Base-by-base conservation (phyloP, 306 rosid genomes). In the Styphnolobium japonicum region DNA sequence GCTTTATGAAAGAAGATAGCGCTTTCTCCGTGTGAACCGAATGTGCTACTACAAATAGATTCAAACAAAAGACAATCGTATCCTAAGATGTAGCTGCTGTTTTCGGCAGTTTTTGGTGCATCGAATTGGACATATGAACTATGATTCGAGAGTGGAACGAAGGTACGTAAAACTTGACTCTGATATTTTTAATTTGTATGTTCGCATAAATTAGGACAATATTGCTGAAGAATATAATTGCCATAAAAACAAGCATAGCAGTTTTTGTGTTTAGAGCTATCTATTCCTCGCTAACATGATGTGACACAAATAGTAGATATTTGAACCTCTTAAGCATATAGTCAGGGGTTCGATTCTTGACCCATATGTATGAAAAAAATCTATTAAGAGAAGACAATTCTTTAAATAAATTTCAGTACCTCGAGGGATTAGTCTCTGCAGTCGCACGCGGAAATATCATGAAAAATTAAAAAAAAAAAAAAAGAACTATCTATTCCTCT, bases 21-120 rank as follows among this genome's bases (percentile, higher is more conserved):
- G 22, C 62, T 49, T 69, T 55, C 3, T 45, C 48, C 12, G 1
- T 15, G 9, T 57, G 39, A 46, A 9, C 51, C 58, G 37, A 39
- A 60, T n/a, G 39, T 18, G 22, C 27, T 56, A 21, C 65, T 21
- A 58, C 46, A 78, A 45, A 29, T 64, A 45, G 72, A 9, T 64
- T 37, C 52, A 12, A 37, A 9, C 78, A 83, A 83, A 73, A 22
- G 15, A 67, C 43, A 79, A 65, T 60, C 53, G 51, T 79, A 67
- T 74, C 53, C 70, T 55, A 9, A 33, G 60, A 36, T 14, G 71
- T 63, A n/a, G 48, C 57, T 39, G 22, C 73, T 31, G 34, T 29
- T 67, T 61, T 70, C 33, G 57, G 65, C 27, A 6, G 58, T 1
- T n/a, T 37, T 69, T 42, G 46, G 58, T 34, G n/a, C 64, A 61